Evolutionary conservation across 2,329 filamentous ascomycete species (phyloP), one percentile per base, ranked within the genome.

Genomic region (Eurotiales sp.): DNA sequence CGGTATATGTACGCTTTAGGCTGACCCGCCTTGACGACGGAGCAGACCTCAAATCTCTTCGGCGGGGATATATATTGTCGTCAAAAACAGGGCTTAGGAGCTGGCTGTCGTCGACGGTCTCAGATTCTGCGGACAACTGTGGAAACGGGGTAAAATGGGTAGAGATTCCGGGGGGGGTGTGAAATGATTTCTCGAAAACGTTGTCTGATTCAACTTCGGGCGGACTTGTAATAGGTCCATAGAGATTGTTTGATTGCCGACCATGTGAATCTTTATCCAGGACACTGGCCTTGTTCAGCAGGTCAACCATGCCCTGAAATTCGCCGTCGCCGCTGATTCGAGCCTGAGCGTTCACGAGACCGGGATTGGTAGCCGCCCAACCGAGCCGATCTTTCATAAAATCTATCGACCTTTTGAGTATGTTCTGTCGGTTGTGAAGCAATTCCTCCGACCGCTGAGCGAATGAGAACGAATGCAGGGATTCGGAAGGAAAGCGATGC

Each of bases 401-500:
- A 69, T 97, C 93, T 64, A 96, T 86, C 8, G 91, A 95, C 53
- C 92, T 82, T 72, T 95, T 96, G 63, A 99, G 70, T 29, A 96
- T 87, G 75, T 90, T 95, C 68, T 97, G 91, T 50, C 93, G 86
- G 67, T 83, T 96, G 67, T 96, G 88, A 51, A 97, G 79, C 56
- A 90, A 84, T 56, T 97, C 92, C 64, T 96, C 91, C 3, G 91
- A 92, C 70, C 96, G 91, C 60, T 95, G 89, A 36, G 93, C 90
- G 69, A 99, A 99, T 11, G 92, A 97, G 73, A 99, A 99, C 1
- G 93, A 99, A 71, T 99, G 93, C 42, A 99, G 76, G 5, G 93
- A 99, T 67, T 99, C 93, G 60, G 89, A 90, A 1, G 93, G 92
- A 66, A 99, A 99, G 46, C 91, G 86, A 41, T 85, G 86, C 41